phyloP scores from a whole-genome alignment of 78 protist genomes.

The Speleostelium caveatum region DNA sequence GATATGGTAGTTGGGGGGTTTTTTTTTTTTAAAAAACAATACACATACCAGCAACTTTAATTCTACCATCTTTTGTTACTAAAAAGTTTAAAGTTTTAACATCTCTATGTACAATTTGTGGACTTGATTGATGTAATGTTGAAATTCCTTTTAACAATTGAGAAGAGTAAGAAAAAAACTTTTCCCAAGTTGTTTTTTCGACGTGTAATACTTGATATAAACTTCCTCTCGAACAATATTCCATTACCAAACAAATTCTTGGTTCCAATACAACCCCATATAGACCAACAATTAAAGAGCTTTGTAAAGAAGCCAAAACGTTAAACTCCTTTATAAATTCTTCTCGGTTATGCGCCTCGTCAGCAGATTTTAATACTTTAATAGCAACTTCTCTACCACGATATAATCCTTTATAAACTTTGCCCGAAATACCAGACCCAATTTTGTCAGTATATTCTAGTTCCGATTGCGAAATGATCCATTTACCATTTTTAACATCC shows the following conservation, averaged over 20 bases:
- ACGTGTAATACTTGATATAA: constrained; percentile 38
- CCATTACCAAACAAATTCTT: constrained; percentile 81
- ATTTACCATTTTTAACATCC: constrained; percentile 75
- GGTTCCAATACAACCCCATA: constrained; percentile 79
- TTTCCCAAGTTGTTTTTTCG: constrained; percentile 60
- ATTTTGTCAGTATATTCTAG: constrained; percentile 77
- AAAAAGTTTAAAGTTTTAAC: constrained; percentile 70
- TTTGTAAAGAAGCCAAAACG: constrained; percentile 60
- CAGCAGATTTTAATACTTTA: constrained; percentile 65
- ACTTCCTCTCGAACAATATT: constrained; percentile 71
- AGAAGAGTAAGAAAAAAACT: constrained; percentile 45
- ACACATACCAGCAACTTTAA: constrained; percentile 56
- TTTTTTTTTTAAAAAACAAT: too few relatives aligned
- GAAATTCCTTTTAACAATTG: constrained; percentile 60
- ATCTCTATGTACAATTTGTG: constrained; percentile 77
- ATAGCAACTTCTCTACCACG: constrained; percentile 82
- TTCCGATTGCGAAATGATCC: constrained; percentile 58
- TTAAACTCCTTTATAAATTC: constrained; percentile 77
- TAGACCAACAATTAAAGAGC: constrained; percentile 44
- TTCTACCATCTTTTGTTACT: constrained; percentile 20
- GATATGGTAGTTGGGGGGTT: not conserved
- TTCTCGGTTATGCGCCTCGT: constrained; percentile 65
- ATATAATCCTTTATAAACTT: constrained; percentile 81
- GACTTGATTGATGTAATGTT: constrained; percentile 42
- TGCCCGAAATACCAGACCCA: constrained; percentile 78